Evolutionary conservation across 805 yeast species (phyloP).

Genomic region (Naumovozyma castellii): DNA sequence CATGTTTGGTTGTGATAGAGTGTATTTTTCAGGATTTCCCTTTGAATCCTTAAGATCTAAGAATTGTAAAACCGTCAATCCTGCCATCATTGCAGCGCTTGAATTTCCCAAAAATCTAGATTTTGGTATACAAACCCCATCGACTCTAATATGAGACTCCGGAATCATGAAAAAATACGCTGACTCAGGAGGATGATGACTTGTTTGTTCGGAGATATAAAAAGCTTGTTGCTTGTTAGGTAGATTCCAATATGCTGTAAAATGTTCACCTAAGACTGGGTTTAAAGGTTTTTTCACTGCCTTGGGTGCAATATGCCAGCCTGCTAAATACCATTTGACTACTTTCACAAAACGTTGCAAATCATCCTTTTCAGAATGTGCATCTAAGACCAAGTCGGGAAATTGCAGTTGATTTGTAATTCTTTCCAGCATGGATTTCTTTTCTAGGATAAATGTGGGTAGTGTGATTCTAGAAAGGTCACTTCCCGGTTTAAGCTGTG

Average conservation of each 20-base stretch:
- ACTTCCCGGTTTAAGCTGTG: slow-evolving; percentile 87
- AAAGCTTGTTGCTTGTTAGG: slow-evolving; percentile 64
- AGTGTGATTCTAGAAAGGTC: slow-evolving; percentile 85
- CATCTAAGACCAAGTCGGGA: slow-evolving; percentile 65
- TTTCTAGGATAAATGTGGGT: slow-evolving; percentile 90
- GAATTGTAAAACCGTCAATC: slow-evolving; percentile 62
- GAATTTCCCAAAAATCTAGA: slow-evolving; percentile 90
- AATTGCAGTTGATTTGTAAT: slow-evolving; percentile 80
- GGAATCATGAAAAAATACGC: slow-evolving; percentile 87
- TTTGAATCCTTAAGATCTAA: slow-evolving; percentile 43
- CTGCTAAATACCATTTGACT: slow-evolving; percentile 83
- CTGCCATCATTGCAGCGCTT: slow-evolving; percentile 96
- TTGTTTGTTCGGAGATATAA: slow-evolving; percentile 87
- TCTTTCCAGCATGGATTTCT: slow-evolving; percentile 92
- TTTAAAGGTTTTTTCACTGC: slow-evolving; percentile 96
- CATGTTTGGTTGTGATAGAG: slow-evolving; percentile 89
- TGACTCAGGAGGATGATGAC: slow-evolving; percentile 98
- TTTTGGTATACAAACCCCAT: slow-evolving; percentile 80
- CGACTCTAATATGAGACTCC: slow-evolving; percentile 68
- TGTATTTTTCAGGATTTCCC: slow-evolving; percentile 56
- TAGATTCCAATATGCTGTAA: slow-evolving; percentile 86
- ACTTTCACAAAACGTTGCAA: slow-evolving; percentile 63
- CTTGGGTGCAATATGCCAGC: slow-evolving; percentile 98
- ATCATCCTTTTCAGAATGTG: slow-evolving; percentile 51
- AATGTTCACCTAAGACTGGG: slow-evolving; percentile 88